phyloP scores from a whole-genome alignment of 2,329 filamentous ascomycete genomes.

The Talaromyces sp. region DNA sequence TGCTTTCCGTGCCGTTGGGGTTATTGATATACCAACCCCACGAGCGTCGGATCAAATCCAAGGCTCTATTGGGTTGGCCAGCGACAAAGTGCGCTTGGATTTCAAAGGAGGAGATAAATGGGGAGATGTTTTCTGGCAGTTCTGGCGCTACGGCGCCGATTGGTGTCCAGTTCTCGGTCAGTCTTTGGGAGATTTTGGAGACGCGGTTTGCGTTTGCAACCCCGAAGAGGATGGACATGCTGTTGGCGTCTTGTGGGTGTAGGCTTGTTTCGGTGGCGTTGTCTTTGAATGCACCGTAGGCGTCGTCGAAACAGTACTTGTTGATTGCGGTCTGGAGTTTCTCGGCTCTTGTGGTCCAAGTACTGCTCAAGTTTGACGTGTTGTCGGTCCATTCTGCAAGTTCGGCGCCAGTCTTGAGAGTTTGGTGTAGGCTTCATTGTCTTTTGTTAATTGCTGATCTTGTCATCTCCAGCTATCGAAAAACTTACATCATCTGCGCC shows the following conservation, averaged over 20 bases:
- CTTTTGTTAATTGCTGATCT: not conserved
- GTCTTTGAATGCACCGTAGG: conserved; percentile 48
- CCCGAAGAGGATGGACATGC: conserved; percentile 48
- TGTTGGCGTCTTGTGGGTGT: conserved; percentile 57
- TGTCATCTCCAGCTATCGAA: not conserved
- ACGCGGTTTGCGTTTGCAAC: conserved; percentile 34
- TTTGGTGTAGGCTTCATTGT: conserved; percentile 43
- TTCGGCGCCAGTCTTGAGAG: conserved; percentile 47
- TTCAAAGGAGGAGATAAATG: conserved; percentile 55
- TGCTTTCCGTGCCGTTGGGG: conserved; percentile 52
- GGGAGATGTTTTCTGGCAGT: conserved; percentile 52
- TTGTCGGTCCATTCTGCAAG: conserved; percentile 47
- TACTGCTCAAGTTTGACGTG: conserved; percentile 29
- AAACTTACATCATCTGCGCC: conserved; percentile 43
- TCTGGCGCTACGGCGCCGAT: conserved; percentile 53
- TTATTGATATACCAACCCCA: conserved; percentile 59
- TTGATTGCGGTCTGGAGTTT: conserved; percentile 43
- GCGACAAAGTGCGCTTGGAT: conserved; percentile 51
- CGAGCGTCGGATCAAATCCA: conserved; percentile 49
- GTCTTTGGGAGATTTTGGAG: conserved; percentile 37
- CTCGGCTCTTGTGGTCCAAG: conserved; percentile 38
- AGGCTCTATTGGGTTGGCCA: conserved; percentile 44
- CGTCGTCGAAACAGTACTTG: conserved; percentile 43
- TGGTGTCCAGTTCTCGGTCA: conserved; percentile 50
- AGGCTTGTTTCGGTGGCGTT: conserved; percentile 48